These are phyloP conservation scores for Plasmodium vinckei DNA, from an alignment of 169 alveolate genomes.

Conservation along the genomic window DNA sequence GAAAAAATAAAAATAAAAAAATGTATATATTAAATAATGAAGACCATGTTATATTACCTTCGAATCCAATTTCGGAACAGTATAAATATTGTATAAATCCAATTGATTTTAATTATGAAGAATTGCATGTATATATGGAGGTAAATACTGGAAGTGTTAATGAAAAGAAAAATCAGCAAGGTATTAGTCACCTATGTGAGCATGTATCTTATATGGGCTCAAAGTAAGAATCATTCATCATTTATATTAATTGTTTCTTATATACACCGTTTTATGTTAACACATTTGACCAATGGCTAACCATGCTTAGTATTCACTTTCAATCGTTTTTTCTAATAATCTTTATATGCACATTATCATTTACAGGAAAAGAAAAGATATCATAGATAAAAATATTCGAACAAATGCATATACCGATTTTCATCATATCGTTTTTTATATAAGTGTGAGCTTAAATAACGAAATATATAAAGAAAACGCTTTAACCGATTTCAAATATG, in stretches of 20 bases:
- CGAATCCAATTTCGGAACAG: constrained; percentile 56
- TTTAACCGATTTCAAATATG: constrained; percentile 16
- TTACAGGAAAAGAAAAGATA: constrained; percentile 23
- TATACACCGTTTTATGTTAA: too few relatives aligned
- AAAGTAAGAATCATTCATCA: constrained; percentile 54
- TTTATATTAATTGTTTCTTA: too few relatives aligned
- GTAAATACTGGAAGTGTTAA: constrained; percentile 88
- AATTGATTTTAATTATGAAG: constrained; percentile 72
- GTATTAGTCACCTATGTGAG: constrained; percentile 90
- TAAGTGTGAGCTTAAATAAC: constrained; percentile 80
- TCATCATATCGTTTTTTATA: constrained; percentile 89
- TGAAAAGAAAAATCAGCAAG: constrained; percentile 87
- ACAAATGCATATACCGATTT: constrained; percentile 91
- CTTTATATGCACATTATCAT: not conserved
- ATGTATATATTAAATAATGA: constrained; percentile 53
- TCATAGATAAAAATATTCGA: constrained; percentile 81
- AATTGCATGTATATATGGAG: constrained; percentile 85
- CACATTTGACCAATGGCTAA: not conserved
- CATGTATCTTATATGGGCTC: constrained; percentile 91
- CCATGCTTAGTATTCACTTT: not conserved
- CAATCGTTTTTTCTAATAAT: too few relatives aligned
- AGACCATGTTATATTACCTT: constrained; percentile 56
- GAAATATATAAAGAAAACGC: constrained; percentile 47
- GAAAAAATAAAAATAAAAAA: constrained; percentile 50
- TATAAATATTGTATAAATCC: constrained; percentile 41